Evolutionary conservation across 2,329 filamentous ascomycete species (phyloP), one percentile per base, ranked within the genome.

Genomic region (Periconia macrospinosa): DNA sequence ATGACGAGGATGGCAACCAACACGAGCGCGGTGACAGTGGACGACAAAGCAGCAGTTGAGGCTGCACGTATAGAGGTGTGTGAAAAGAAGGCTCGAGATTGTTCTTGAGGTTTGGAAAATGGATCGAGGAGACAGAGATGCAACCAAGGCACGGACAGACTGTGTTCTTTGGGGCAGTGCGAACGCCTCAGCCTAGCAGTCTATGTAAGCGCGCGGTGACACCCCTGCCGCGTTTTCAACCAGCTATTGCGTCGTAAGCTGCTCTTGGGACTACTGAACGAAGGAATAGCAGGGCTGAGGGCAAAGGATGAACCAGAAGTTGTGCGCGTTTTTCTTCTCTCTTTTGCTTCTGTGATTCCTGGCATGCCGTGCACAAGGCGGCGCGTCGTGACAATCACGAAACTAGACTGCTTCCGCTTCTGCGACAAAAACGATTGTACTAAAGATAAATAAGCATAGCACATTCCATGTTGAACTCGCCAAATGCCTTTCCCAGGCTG

Each of bases 91-190:
- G 27, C 13, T n/a, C 3, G 27, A 30, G 27, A 33, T 46, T 35
- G 15, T n/a, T 23, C 7, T 33, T 11, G 14, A 42, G 17, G n/a
- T 17, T 42, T 18, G n/a, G 17, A 23, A n/a, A 42, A 17, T 42
- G 13, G 13, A 17, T 27, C 17, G 42, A 47, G 27, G 13, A 51
- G 33, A 41, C 42, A 37, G 13, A 47, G 30, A 48, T 40, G 48
- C 27, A 49, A 45, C 37, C 27, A 41, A 41, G 51, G 43, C 49
- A 37, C 50, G 47, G 47, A 50, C 47, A 47, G 46, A 40, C 45
- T 41, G 40, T 41, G 19, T 30, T 41, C 46, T 43, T 45, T 35
- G 54, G 46, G 54, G 54, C 54, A 41, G 50, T 52, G 53, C 46
- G 53, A 40, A 40, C 50, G 50, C 47, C 42, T 45, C 41, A 33